Evolutionary conservation across 108 stramenopile genomes (phyloP).

Genomic region (Fragilariopsis cylindrus): DNA sequence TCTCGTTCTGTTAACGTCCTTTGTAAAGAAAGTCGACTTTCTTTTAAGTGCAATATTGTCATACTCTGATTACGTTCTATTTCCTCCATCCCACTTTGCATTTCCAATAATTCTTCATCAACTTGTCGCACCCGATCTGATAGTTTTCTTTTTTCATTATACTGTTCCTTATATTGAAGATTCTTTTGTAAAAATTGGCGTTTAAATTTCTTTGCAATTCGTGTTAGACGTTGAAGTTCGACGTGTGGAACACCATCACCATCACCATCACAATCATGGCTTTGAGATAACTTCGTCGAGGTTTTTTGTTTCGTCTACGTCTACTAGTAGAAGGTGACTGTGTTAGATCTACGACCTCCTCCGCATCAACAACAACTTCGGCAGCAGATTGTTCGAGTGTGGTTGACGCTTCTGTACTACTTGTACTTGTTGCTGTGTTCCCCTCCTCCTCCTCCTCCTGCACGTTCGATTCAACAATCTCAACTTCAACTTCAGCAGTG

Average conservation of each 20-base stretch:
- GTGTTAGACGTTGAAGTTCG: not conserved
- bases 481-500: no score
- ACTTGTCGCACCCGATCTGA: not conserved
- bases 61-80: not conserved
- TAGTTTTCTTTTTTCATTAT: not conserved
- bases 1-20: not conserved
- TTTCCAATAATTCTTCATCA: not conserved
- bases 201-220: slow-evolving; percentile 12
- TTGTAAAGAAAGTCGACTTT: not conserved
- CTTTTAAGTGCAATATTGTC: not conserved
- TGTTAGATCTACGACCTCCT: slow-evolving; percentile 7
- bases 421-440: no score
- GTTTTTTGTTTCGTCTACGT: not conserved
- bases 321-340: not conserved
- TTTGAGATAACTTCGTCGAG: not conserved
- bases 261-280: not conserved
- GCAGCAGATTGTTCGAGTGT: no score
- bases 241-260: not conserved
- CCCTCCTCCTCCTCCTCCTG: no score
- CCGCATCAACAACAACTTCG: no score
- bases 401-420: no score
- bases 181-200: slow-evolving; percentile 10
- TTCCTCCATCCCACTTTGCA: not conserved
- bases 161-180: slow-evolving; percentile 10
- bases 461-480: no score